phyloP scores from a whole-genome alignment of 225 moss, liverwort and hornwort species.

The Climacium dendroides region DNA sequence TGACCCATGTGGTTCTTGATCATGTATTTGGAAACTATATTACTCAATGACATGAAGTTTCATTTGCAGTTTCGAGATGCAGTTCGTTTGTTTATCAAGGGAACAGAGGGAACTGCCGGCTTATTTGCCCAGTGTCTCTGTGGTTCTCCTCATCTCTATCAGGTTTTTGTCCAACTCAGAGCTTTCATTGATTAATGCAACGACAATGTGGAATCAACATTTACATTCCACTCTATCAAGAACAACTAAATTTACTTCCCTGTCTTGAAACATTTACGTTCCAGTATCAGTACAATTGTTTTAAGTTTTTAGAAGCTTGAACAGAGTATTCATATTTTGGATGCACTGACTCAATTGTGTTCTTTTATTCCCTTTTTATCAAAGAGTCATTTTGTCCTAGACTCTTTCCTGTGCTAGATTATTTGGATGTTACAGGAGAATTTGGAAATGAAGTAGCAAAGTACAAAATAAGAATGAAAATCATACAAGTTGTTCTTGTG shows the following conservation, averaged over 20 bases:
- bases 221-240: background rate
- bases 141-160: constrained; percentile 80
- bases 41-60: background rate
- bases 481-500: background rate
- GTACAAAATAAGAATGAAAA: background rate
- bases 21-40: background rate
- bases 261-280: background rate
- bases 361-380: background rate
- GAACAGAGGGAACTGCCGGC: constrained; percentile 63
- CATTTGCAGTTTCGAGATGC: constrained; percentile 71
- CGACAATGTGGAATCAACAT: background rate
- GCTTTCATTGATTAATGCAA: background rate
- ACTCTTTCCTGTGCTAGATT: background rate
- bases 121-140: constrained; percentile 84
- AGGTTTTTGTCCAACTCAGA: constrained; percentile 30
- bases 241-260: background rate
- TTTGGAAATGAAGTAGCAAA: background rate
- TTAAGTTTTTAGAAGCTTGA: background rate
- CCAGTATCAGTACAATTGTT: background rate
- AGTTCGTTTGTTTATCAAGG: constrained; percentile 70
- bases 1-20: background rate
- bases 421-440: background rate
- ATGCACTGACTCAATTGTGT: background rate
- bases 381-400: background rate
- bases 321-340: background rate